These are phyloP conservation scores for Ilyonectria mors-panacis DNA, from an alignment of 2,329 filamentous ascomycete species.

Conservation along the genomic window DNA sequence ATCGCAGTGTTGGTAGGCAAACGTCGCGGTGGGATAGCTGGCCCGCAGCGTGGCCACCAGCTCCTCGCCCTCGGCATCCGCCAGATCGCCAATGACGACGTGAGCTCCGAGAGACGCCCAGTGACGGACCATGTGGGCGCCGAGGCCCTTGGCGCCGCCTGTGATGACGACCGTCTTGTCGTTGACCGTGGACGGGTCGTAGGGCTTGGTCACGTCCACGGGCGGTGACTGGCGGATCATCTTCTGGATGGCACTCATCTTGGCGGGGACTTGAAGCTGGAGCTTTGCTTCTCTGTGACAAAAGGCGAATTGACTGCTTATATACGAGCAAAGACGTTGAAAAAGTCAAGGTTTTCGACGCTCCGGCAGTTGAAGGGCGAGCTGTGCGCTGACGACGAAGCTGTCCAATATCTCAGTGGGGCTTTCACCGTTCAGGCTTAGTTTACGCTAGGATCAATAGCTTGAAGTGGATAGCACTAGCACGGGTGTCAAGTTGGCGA, in stretches of 20 bases:
- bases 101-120: conserved; percentile 72
- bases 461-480: background rate
- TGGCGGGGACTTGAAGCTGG: background rate
- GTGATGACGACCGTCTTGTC: conserved; percentile 75
- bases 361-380: background rate
- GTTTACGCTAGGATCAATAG: background rate
- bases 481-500: too few relatives aligned
- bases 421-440: background rate
- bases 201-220: conserved; percentile 61
- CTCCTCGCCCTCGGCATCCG: conserved; percentile 65
- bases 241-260: conserved; percentile 38
- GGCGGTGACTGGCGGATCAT: conserved; percentile 57
- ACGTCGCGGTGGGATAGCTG: conserved; percentile 55
- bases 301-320: background rate
- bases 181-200: conserved; percentile 61
- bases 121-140: conserved; percentile 66
- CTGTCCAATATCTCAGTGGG: background rate
- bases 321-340: background rate
- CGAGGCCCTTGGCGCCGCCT: conserved; percentile 74
- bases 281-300: background rate
- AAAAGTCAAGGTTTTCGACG: background rate
- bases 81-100: conserved; percentile 75
- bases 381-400: background rate
- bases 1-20: conserved; percentile 73
- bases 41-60: conserved; percentile 68